Conservation (phyloP, 1,139 yeast species). For the Entelexis paramagnoliae region DNA sequence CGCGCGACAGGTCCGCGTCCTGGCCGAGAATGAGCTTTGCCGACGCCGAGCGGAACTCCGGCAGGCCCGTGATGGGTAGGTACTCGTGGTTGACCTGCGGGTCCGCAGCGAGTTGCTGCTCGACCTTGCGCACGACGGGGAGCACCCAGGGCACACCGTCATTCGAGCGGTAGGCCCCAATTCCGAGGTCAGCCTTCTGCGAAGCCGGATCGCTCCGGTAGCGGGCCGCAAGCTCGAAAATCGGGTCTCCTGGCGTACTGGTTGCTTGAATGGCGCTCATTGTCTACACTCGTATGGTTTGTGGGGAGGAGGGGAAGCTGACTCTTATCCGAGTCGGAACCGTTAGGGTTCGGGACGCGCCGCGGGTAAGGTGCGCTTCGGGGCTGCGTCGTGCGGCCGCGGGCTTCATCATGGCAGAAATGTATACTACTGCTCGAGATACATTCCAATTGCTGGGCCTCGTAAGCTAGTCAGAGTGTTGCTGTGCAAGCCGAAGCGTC, state of each 20-base stretch:
- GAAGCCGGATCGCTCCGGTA: conserved; percentile 44
- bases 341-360: neutral
- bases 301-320: neutral
- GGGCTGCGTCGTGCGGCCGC: neutral
- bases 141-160: conserved; percentile 79
- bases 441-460: too few relatives aligned
- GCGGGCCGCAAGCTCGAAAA: conserved; percentile 71
- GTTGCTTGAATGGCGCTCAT: conserved; percentile 25
- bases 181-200: conserved; percentile 71
- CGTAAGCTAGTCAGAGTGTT: too few relatives aligned
- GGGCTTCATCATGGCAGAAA: too few relatives aligned
- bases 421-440: too few relatives aligned
- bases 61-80: conserved; percentile 69
- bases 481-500: too few relatives aligned
- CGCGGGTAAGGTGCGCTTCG: neutral
- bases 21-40: conserved; percentile 71
- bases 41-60: conserved; percentile 58
- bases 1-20: conserved; percentile 39
- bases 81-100: conserved; percentile 83
- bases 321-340: neutral
- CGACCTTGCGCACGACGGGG: conserved; percentile 72
- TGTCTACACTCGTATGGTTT: neutral
- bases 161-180: conserved; percentile 87
- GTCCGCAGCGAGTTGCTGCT: conserved; percentile 43
- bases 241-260: conserved; percentile 35